A percentile compares a stretch with the other conserved stretches of the same genome.
These are phyloP conservation scores for Ceratocystis eucalypticola DNA, from an alignment of 2,329 filamentous ascomycete genomes.

Conservation along the genomic window DNA sequence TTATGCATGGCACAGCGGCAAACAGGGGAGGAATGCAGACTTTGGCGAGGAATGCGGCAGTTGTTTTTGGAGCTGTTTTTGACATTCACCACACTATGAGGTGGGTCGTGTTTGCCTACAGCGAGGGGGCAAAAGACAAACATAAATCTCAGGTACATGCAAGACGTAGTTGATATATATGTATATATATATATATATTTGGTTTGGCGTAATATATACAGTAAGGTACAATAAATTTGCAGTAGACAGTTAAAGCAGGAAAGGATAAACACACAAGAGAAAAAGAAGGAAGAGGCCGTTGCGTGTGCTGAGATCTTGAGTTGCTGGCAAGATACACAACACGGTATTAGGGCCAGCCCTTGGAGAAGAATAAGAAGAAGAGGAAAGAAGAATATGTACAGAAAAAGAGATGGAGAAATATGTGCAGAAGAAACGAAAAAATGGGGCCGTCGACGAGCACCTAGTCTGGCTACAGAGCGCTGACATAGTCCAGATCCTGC, in stretches of 20 bases:
- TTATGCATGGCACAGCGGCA: neutral
- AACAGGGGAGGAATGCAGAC: neutral
- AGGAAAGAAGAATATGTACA: neutral
- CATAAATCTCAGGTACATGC: neutral
- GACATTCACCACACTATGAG: neutral
- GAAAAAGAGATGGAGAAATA: neutral
- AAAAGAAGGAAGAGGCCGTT: neutral
- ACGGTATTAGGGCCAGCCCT: neutral
- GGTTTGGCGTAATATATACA: neutral
- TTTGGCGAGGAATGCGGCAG: neutral
- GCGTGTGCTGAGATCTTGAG: neutral
- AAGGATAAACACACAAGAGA: neutral
- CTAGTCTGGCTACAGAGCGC: slow-evolving; percentile 16
- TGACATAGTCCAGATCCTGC: slow-evolving; percentile 27
- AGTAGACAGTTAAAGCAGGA: neutral
- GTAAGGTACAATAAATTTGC: neutral
- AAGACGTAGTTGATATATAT: neutral
- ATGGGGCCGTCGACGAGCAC: neutral
- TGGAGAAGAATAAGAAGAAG: neutral
- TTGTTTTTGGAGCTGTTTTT: neutral
- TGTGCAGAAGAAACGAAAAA: slow-evolving; percentile 4
- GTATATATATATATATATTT: neutral
- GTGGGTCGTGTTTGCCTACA: too few species aligned
- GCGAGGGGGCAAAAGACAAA: too few species aligned
- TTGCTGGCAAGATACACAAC: neutral